Conservation (phyloP, 306 rosid genomes). For the Lagenaria siceraria region DNA sequence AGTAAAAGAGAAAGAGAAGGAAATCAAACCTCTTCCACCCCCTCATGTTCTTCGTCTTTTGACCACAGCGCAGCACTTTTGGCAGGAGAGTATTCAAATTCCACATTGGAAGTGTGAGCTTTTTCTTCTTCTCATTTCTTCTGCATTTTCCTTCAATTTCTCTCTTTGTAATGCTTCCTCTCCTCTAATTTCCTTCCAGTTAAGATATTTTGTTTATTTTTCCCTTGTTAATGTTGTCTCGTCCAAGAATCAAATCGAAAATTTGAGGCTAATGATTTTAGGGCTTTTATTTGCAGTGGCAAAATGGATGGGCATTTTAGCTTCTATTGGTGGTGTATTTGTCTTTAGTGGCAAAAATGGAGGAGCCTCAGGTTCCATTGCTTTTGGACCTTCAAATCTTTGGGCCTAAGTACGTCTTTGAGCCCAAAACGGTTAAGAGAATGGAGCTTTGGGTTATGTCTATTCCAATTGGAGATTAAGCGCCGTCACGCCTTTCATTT, state of each 20-base stretch:
- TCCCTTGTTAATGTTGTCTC: background rate
- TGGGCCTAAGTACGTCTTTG: slow-evolving; percentile 37
- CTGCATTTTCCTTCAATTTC: too few relatives aligned
- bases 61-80: too few relatives aligned
- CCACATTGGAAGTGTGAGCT: too few relatives aligned
- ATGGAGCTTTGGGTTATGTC: slow-evolving; percentile 57
- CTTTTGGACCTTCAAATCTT: slow-evolving; percentile 46
- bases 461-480: slow-evolving; percentile 46
- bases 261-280: background rate
- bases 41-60: too few relatives aligned
- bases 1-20: too few relatives aligned
- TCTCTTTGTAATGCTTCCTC: slow-evolving; percentile 22
- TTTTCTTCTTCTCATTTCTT: too few relatives aligned
- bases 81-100: too few relatives aligned
- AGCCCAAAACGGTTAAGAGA: slow-evolving; percentile 47
- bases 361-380: slow-evolving; percentile 30
- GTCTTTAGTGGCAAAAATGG: slow-evolving; percentile 64
- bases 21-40: too few relatives aligned
- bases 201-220: background rate
- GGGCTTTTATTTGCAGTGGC: too few relatives aligned
- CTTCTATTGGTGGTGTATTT: slow-evolving; percentile 60
- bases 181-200: slow-evolving; percentile 45
- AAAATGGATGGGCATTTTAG: slow-evolving; percentile 45
- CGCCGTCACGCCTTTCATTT: slow-evolving; percentile 64
- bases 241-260: background rate